A percentile compares a stretch with the other conserved stretches of the same genome.
Conservation (phyloP, 495 filamentous ascomycete species). For the Xylaria sp. region DNA sequence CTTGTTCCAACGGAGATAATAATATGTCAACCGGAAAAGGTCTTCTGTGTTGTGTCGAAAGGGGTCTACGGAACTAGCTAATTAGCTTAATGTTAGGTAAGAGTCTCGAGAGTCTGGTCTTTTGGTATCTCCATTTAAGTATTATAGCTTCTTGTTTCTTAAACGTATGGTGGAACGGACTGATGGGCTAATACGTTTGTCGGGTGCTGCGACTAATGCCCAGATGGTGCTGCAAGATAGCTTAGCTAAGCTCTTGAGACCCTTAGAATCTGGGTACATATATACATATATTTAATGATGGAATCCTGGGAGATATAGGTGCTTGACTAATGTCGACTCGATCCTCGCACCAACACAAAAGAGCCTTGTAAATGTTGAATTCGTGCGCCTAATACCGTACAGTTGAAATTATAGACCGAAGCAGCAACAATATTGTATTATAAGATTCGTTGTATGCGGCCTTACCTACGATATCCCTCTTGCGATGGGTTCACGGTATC, state of each 20-base stretch:
- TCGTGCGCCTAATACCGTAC: no score
- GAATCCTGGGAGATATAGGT: no score
- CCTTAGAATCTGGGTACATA: no score
- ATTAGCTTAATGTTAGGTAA: not conserved
- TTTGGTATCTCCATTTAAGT: not conserved
- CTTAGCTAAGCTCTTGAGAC: no score
- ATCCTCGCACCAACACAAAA: no score
- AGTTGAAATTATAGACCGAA: not conserved
- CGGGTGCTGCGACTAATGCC: not conserved
- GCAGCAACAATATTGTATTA: not conserved
- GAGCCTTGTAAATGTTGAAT: no score
- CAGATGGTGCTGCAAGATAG: not conserved
- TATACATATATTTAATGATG: no score
- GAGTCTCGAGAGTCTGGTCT: not conserved
- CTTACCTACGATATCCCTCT: not conserved
- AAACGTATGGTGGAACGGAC: no score
- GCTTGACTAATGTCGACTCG: no score
- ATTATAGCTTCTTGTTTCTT: not conserved
- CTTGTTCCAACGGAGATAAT: not conserved
- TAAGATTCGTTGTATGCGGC: not conserved
- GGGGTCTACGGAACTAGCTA: not conserved
- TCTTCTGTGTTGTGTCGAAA: not conserved
- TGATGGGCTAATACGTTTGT: not conserved
- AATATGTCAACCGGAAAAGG: not conserved
- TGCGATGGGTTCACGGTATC: not conserved